Base-by-base conservation (phyloP, 306 rosid genomes). In the Prinsepia uniflora region DNA sequence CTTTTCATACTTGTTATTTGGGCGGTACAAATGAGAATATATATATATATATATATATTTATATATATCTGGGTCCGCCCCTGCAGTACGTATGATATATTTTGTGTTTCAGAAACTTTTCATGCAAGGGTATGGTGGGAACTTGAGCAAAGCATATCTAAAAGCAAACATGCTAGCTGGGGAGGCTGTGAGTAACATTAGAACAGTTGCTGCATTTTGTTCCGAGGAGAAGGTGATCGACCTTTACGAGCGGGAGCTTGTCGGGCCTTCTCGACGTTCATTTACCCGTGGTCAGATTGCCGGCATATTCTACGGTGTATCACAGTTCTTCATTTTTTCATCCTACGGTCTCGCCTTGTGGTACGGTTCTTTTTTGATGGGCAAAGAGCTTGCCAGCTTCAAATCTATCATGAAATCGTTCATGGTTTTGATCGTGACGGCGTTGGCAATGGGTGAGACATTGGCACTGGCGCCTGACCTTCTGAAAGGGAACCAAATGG, bases 361-460 rank as follows among this genome's bases (percentile, higher is more conserved):
- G 97, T 94, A 94, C 72, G 98, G 98, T 70, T 94, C 96, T 39
- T 88, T 86, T 79, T 82, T 94, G 83, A 94, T 94, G 98, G 91
- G 58, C 60, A 85, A 83, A 77, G 97, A 85, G 87, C 92, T 94
- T 43, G 83, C 96, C 59, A 81, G 87, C 87, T 94, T 94, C 73
- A 90, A 89, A 80, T 90, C 96, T 34, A 80, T 94, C n/a, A 94
- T 94, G 95, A 94, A 94, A 85, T 58, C 98, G 10, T 94, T 94
- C 75, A 87, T 94, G 90, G 97, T 94, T 72, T 71, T 94, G 78
- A 94, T 90, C 17, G 87, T 94, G 55, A 89, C 98, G 22, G 98
- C 97, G 43, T 60, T 94, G 39, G 98, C 96, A 30, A 94, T 94
- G 96, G 97, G 97, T 18, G 98, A 89, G 78, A 83, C 92, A 46